phyloP scores from a whole-genome alignment of 129 eudicot genomes.

The Lactuca sativa region DNA sequence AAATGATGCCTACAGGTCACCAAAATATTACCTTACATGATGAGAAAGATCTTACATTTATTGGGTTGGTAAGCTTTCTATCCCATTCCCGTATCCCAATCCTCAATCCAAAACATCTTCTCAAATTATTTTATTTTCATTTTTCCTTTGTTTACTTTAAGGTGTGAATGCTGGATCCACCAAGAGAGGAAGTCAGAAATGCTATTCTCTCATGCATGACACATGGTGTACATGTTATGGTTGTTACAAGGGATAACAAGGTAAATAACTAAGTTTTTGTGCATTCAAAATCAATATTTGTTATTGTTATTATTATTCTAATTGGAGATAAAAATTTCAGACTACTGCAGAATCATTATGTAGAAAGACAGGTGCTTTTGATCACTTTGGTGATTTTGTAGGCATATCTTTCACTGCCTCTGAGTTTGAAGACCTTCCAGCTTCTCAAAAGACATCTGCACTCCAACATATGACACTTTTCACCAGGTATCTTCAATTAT shows the following conservation, averaged over 20 bases:
- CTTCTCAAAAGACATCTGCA: conserved; percentile 64
- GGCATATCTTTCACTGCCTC: conserved; percentile 95
- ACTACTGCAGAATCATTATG: conserved; percentile 95
- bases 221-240: conserved; percentile 97
- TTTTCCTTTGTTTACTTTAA: conserved; percentile 11
- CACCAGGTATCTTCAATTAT: conserved; percentile 47
- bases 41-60: conserved; percentile 90
- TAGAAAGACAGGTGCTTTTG: conserved; percentile 88
- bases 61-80: conserved; percentile 98
- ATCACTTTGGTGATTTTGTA: conserved; percentile 76
- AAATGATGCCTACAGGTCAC: conserved; percentile 81
- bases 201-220: conserved; percentile 98
- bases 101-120: not conserved
- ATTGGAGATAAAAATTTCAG: conserved; percentile 42
- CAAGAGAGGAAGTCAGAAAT: conserved; percentile 88
- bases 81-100: conserved; percentile 21
- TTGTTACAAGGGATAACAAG: conserved; percentile 99
- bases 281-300: not conserved
- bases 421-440: conserved; percentile 94
- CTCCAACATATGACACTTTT: conserved; percentile 91
- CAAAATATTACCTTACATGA: conserved; percentile 75
- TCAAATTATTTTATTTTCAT: not conserved
- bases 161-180: conserved; percentile 99
- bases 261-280: conserved; percentile 29
- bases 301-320: conserved; percentile 6